These are phyloP conservation scores for Debaryomycetaceae sp. DNA, from an alignment of 1,139 yeast species.

Conservation along the genomic window DNA sequence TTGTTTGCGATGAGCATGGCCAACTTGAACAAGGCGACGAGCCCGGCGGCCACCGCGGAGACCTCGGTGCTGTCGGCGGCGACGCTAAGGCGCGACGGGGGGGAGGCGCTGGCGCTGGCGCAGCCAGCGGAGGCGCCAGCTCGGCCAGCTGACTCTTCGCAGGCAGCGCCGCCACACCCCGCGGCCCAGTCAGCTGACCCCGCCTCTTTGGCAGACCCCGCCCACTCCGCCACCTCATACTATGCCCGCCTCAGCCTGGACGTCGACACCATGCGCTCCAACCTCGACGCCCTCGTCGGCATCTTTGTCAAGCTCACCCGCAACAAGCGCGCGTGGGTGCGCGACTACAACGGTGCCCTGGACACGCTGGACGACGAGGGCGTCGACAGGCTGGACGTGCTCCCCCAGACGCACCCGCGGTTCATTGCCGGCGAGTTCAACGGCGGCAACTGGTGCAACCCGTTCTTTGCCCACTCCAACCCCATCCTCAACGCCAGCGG, in stretches of 20 bases:
- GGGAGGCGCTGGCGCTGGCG: no score
- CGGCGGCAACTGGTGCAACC: constrained; percentile 74
- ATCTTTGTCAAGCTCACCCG: constrained; percentile 27
- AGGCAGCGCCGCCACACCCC: constrained; percentile 1
- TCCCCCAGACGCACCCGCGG: constrained; percentile 69
- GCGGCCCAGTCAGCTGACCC: background rate
- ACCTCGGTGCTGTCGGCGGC: constrained; percentile 15
- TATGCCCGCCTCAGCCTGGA: constrained; percentile 36
- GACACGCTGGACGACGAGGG: constrained; percentile 35
- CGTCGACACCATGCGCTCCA: constrained; percentile 27
- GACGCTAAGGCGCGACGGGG: no score
- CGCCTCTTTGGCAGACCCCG: background rate
- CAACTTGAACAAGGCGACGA: constrained; percentile 28
- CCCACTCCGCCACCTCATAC: constrained; percentile 15
- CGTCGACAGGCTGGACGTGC: constrained; percentile 30
- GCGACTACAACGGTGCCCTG: constrained; percentile 36
- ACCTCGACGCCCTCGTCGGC: constrained; percentile 26
- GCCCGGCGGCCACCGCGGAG: constrained; percentile 14
- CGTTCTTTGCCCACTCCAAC: constrained; percentile 47
- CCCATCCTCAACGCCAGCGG: constrained; percentile 42
- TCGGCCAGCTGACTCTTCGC: no score
- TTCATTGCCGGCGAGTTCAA: constrained; percentile 59
- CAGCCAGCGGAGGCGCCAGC: no score
- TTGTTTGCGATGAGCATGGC: constrained; percentile 30
- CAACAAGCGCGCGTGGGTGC: constrained; percentile 27